Base-by-base conservation (phyloP, 257 asterid species). In the Ilex asprella region DNA sequence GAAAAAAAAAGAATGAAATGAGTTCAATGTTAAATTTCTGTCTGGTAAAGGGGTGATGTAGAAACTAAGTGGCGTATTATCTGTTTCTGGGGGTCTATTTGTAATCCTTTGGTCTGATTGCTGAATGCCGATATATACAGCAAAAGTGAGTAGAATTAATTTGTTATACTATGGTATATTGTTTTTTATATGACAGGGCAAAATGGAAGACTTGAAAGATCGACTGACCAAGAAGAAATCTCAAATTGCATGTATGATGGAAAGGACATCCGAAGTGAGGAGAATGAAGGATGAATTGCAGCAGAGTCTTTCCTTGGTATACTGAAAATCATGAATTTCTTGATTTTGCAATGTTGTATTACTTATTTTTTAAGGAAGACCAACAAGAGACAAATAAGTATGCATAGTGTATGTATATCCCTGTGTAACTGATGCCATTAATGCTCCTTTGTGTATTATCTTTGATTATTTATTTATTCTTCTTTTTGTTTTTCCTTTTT, bases 241-340 rank as follows among this genome's bases (percentile, higher is more conserved):
- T 64, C 78, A 76, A 61, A 75, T 82, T 76, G 78, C 82, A 67
- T 71, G 56, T 64, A 76, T 87, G 83, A 61, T 81, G 81, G 96
- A 78, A 35, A 83, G 58, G 76, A 76, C 97, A 63, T 78, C 84
- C 47, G 87, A 93, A 85, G 86, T 79, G 58, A 80, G 84, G 78
- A 84, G 82, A 78, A 75, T 63, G 91, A 82, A 73, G 72, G 89
- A 76, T 39, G 91, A 85, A 41, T 67, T 87, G 78, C 56, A 76
- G 67, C 82, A 86, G 39, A 78, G 64, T 61, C 75, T 67, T 67
- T 75, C 91, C 39, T 75, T 67, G 87, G 98, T 91, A 86, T 67
- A 75, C 31, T 67, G 69, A 49, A 59, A 16, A 21, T 52, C 14
- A 27, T 11, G 32, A 30, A 52, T 30, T 16, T 27, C 46, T 60